phyloP scores from a whole-genome alignment of 495 filamentous ascomycete genomes.

The Podospora pseudoanserina region DNA sequence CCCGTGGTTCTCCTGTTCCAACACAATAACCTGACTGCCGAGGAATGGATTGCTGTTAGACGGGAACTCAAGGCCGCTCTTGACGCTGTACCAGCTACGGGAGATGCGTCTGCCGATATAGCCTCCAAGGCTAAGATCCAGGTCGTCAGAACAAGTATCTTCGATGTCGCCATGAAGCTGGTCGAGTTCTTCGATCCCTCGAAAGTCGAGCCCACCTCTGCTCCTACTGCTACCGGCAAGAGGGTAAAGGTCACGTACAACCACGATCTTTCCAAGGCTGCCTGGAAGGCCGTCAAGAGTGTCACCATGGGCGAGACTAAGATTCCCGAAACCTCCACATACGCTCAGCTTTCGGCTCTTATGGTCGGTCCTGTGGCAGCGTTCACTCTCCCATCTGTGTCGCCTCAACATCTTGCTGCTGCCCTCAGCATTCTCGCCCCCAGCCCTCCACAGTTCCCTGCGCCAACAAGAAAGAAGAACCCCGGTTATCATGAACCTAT shows the following conservation, averaged over 20 bases:
- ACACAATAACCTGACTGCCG: slow-evolving; percentile 88
- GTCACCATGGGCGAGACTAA: slow-evolving; percentile 41
- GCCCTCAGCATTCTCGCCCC: slow-evolving; percentile 73
- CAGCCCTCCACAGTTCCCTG: slow-evolving; percentile 65
- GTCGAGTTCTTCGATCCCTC: slow-evolving; percentile 80
- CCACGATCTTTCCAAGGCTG: slow-evolving; percentile 71
- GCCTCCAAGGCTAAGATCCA: slow-evolving; percentile 65
- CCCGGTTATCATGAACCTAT: slow-evolving; percentile 74
- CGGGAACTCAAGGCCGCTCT: slow-evolving; percentile 74
- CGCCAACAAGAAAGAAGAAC: slow-evolving; percentile 67
- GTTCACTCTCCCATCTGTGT: slow-evolving; percentile 76
- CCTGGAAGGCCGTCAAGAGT: slow-evolving; percentile 56
- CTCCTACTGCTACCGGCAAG: slow-evolving; percentile 33
- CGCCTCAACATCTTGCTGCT: slow-evolving; percentile 74
- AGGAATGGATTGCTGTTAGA: slow-evolving; percentile 82
- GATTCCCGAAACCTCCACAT: slow-evolving; percentile 42
- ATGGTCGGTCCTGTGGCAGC: slow-evolving; percentile 75
- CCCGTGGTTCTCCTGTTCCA: slow-evolving; percentile 91
- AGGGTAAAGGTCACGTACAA: slow-evolving; percentile 46
- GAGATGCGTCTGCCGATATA: slow-evolving; percentile 22
- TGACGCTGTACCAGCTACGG: slow-evolving; percentile 46
- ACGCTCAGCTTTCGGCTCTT: slow-evolving; percentile 64
- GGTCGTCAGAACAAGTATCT: slow-evolving; percentile 82
- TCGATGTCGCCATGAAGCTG: slow-evolving; percentile 75
- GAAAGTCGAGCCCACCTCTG: slow-evolving; percentile 22